Base-by-base conservation (phyloP, 2,329 filamentous ascomycete species). In the Monilinia vaccinii-corymbosi region DNA sequence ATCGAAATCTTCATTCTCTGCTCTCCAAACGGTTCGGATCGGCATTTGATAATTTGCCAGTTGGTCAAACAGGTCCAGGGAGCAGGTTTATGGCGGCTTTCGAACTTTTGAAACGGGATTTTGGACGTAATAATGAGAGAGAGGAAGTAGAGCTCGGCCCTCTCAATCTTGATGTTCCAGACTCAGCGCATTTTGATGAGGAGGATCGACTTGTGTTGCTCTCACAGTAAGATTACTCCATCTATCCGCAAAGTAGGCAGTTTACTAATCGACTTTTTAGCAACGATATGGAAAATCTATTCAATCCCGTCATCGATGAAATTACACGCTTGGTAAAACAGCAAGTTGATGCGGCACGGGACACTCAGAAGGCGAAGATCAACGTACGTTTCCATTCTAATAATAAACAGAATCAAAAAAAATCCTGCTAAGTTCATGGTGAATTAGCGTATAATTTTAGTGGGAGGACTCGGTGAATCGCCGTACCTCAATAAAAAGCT, bases 1-100 rank as follows among this genome's bases (percentile, higher is more conserved):
- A 69, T 56, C 65, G 67, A 1, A 69, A 68, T 36, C 42, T 69
- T 6, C 63, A 68, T 38, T 2, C 55, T 1, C 16, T 69, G 3
- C 60, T 69, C 7, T 64, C 62, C 1, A 28, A 61, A 18, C 51
- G 63, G 14, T 69, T 67, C n/a, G 66, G 66, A 3, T 11, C 25
- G 3, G 44, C 38, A 2, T 67, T 66, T 56, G 62, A 65, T 32
- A 44, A 63, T 21, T 6, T 68, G 34, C 28, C 62, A 23, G 46
- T 42, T 48, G 2, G 23, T 11, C 38, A 62, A 44, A 67, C 64
- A n/a, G 67, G 66, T 4, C 61, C 64, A 13, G 63, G 63, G 8
- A 66, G 66, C 23, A 62, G 28, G 34, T 65, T 68, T 2, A 67
- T 68, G 66, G 21, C 13, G 0, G 42, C 21, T 7, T 65, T 67